These are phyloP conservation scores for Staphylotrichum tortipilum DNA, from an alignment of 495 filamentous ascomycete genomes.

Conservation along the genomic window DNA sequence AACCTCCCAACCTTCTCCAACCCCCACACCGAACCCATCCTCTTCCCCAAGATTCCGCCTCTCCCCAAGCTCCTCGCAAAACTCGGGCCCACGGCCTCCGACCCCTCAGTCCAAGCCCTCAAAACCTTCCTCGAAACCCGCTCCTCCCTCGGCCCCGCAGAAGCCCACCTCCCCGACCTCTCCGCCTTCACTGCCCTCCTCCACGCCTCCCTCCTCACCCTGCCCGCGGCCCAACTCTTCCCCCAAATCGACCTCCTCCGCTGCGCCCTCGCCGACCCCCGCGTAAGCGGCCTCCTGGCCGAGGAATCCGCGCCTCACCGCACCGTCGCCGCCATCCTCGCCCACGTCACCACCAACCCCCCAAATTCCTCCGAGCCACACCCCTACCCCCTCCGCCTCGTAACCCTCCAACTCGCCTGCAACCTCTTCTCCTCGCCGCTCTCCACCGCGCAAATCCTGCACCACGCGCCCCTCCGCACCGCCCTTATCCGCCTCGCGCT, in stretches of 20 bases:
- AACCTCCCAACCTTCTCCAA: slow-evolving; percentile 60
- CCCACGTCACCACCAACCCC: slow-evolving; percentile 40
- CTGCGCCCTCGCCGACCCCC: slow-evolving; percentile 64
- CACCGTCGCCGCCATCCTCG: slow-evolving; percentile 57
- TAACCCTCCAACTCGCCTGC: slow-evolving; percentile 55
- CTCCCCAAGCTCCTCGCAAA: slow-evolving; percentile 77
- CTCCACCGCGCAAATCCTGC: slow-evolving; percentile 41
- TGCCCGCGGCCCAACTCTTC: slow-evolving; percentile 56
- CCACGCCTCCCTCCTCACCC: slow-evolving; percentile 36
- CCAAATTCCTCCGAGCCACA: slow-evolving; percentile 31
- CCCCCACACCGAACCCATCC: slow-evolving; percentile 53
- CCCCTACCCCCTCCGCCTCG: slow-evolving; percentile 76
- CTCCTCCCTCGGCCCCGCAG: slow-evolving; percentile 43
- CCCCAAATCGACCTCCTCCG: slow-evolving; percentile 76
- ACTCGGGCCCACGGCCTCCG: slow-evolving; percentile 46
- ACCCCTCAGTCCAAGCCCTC: slow-evolving; percentile 48
- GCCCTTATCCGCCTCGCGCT: too few relatives aligned
- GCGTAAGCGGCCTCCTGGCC: slow-evolving; percentile 81
- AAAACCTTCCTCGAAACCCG: slow-evolving; percentile 56
- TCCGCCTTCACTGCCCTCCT: slow-evolving; percentile 47
- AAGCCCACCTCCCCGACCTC: slow-evolving; percentile 55
- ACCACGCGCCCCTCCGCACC: slow-evolving; percentile 29
- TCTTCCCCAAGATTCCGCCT: slow-evolving; percentile 73
- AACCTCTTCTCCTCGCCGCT: slow-evolving; percentile 58
- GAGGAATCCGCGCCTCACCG: slow-evolving; percentile 59